Evolutionary conservation across 306 rosid genomes (phyloP).

Genomic region (Prosopis cineraria): DNA sequence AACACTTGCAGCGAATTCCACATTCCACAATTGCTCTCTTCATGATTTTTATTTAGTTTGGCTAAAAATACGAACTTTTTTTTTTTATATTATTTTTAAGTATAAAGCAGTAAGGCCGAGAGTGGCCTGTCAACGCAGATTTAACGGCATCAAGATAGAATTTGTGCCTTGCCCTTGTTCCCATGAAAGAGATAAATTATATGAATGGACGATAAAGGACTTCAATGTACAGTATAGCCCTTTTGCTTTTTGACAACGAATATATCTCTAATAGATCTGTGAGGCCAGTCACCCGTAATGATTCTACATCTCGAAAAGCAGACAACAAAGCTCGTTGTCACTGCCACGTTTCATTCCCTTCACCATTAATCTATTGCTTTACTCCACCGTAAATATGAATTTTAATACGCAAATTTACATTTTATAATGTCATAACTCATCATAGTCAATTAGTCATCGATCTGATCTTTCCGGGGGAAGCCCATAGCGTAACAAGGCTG

Average conservation of each 20-base stretch:
- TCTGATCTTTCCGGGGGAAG: no score
- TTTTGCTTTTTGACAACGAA: neutral
- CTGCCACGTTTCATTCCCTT: conserved; percentile 45
- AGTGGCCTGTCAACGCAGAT: conserved; percentile 9
- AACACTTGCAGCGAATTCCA: neutral
- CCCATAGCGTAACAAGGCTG: no score
- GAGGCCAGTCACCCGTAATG: neutral
- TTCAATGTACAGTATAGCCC: neutral
- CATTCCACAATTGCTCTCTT: no score
- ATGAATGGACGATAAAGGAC: conserved; percentile 16
- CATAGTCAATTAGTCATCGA: no score
- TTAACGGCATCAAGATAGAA: conserved; percentile 43
- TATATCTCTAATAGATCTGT: neutral
- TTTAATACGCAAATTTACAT: conserved; percentile 1
- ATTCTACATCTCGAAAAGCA: neutral
- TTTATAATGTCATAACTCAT: conserved; percentile 7
- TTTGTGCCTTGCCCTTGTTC: conserved; percentile 47
- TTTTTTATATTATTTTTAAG: neutral
- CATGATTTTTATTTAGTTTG: neutral
- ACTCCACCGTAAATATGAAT: neutral
- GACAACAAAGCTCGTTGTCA: neutral
- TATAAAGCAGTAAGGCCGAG: neutral
- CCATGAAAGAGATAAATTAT: neutral
- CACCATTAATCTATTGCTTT: neutral
- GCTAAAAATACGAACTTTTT: neutral